Evolutionary conservation across 1,139 yeast species (phyloP).

Genomic region (Blastobotrys arbuscula): DNA sequence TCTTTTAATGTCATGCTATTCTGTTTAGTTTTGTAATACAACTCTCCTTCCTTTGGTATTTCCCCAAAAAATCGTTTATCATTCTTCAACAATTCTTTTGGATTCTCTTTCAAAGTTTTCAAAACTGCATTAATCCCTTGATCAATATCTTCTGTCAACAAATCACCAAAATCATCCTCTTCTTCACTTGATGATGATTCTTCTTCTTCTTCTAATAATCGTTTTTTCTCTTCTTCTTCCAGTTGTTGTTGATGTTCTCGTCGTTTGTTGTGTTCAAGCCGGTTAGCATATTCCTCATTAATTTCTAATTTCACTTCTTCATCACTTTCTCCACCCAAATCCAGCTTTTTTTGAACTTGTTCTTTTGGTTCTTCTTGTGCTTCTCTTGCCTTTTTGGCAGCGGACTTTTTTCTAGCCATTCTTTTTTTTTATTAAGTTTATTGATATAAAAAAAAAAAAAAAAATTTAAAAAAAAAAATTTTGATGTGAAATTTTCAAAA

Average conservation of each 20-base stretch:
- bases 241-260: slow-evolving; percentile 32
- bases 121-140: slow-evolving; percentile 69
- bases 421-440: too few relatives aligned
- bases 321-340: slow-evolving; percentile 19
- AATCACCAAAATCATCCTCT: slow-evolving; percentile 90
- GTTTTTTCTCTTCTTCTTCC: slow-evolving; percentile 19
- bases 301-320: slow-evolving; percentile 28
- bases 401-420: slow-evolving; percentile 92
- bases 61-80: slow-evolving; percentile 67
- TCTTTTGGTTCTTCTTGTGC: slow-evolving; percentile 17
- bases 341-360: slow-evolving; percentile 14
- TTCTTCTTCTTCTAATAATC: slow-evolving; percentile 27
- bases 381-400: slow-evolving; percentile 69
- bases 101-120: slow-evolving; percentile 60
- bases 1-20: slow-evolving; percentile 83
- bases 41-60: slow-evolving; percentile 39
- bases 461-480: not conserved
- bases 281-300: slow-evolving; percentile 30
- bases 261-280: slow-evolving; percentile 33
- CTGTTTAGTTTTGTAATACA: slow-evolving; percentile 27
- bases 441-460: too few relatives aligned
- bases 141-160: slow-evolving; percentile 82
- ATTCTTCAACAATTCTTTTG: slow-evolving; percentile 56
- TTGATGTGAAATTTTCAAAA: too few relatives aligned
- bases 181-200: slow-evolving; percentile 51